Conservation (phyloP, 2,329 filamentous ascomycete genomes). For the Colletotrichum graminicola region DNA sequence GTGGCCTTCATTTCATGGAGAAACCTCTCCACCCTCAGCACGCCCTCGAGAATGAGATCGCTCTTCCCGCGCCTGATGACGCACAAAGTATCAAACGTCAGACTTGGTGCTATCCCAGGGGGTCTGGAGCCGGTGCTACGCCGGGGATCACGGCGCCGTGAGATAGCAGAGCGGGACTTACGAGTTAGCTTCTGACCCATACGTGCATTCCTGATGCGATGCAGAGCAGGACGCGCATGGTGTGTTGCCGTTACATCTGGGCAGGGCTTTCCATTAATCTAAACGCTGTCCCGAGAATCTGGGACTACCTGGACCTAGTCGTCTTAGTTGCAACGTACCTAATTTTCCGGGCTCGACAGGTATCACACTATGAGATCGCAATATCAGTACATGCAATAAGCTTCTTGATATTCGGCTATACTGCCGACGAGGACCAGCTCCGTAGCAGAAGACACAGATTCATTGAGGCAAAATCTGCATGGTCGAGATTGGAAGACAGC, state of each 20-base stretch:
- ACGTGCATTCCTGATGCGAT: constrained; percentile 55
- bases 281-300: constrained; percentile 17
- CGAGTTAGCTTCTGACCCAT: constrained; percentile 59
- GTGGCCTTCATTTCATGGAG: constrained; percentile 59
- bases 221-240: constrained; percentile 57
- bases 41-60: constrained; percentile 64
- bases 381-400: constrained; percentile 4
- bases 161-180: constrained; percentile 46
- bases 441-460: not conserved
- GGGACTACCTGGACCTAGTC: constrained; percentile 21
- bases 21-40: constrained; percentile 60
- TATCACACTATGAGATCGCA: constrained; percentile 56
- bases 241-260: constrained; percentile 61
- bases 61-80: constrained; percentile 60
- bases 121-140: not conserved
- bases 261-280: constrained; percentile 28
- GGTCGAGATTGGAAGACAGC: not conserved
- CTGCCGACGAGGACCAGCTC: not conserved
- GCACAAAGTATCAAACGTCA: constrained; percentile 26
- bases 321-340: constrained; percentile 50
- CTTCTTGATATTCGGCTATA: not conserved
- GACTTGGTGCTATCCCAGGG: not conserved
- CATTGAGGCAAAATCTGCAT: not conserved
- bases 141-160: constrained; percentile 29
- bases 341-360: constrained; percentile 61